Evolutionary conservation across 192 early-diverging fungal species (phyloP), one percentile per base, ranked within the genome.

Genomic region (Coemansia sp.): DNA sequence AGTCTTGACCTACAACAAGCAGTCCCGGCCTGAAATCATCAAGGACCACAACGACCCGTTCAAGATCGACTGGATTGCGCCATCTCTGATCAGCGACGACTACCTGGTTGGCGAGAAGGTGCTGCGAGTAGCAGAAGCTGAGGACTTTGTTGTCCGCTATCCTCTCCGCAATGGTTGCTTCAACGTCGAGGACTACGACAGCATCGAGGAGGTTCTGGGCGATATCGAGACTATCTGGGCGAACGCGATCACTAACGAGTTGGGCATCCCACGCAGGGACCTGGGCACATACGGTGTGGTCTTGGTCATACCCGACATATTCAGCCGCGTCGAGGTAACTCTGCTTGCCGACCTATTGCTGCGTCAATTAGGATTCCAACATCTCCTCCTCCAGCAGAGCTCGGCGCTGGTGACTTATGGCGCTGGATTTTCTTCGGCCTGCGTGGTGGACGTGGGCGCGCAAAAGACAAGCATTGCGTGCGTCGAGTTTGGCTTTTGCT

Each of bases 1-100:
- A 57, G 91, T 94, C 1, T 60, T 84, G 9, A 86, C 87, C 2
- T 95, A 89, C 79, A 96, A 96, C 60, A 69, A 77, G 12, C 83
- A 89, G 38, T 73, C 88, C 14, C 60, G 53, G 25, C 84, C 88
- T 6, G 91, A 93, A 59, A 79, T 63, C 0, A 94, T 96, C 73
- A 79, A 86, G 20, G 93, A 95, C 73, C 93, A 95, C 67, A 97
- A 97, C 69, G 95, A 97, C 64, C 94, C 94, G 6, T 94, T 92
- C 71, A 89, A 90, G 58, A 88, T 95, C 19, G 95, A 97, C 39
- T 97, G 94, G 94, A 89, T 90, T 0, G 32, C 42, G 27, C 67
- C 88, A 0, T 63, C 85, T 0, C 67, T 71, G 24, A 71, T 77
- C 8, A 60, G 72, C n/a, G 84, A 57, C 12, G 85, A 89, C 14